Percentiles rank a stretch among this genome's conserved stretches.
Conservation (phyloP, 2,329 filamentous ascomycete species). For the Pseudogymnoascus sp. region DNA sequence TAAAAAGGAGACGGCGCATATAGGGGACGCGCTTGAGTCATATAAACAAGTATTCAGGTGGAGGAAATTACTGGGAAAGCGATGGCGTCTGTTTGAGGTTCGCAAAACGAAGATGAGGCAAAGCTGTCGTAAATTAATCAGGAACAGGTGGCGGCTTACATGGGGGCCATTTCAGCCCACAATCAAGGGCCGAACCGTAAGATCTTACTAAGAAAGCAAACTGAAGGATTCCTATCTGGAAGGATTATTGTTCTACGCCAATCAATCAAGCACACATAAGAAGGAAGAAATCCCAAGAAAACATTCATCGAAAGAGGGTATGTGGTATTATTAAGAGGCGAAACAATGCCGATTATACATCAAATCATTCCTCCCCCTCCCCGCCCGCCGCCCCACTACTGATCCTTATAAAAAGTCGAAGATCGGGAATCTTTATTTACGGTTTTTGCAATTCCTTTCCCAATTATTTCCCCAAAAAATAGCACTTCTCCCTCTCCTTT, state of each 20-base stretch:
- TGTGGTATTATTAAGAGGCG: conserved; percentile 9
- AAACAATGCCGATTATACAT: conserved; percentile 10
- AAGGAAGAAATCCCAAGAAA: neutral
- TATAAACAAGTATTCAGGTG: too few species aligned
- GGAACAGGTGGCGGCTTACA: too few species aligned
- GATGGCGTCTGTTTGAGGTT: neutral
- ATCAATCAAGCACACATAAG: neutral
- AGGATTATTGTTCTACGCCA: neutral
- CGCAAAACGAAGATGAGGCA: neutral
- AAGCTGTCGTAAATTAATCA: too few species aligned
- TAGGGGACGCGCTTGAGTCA: neutral
- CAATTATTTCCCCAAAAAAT: neutral
- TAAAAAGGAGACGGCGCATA: neutral
- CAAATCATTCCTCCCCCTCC: neutral
- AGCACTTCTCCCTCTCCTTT: neutral
- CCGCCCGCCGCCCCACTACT: neutral
- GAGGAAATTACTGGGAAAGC: neutral
- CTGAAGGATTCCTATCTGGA: too few species aligned
- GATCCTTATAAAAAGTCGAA: neutral
- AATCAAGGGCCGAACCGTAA: too few species aligned
- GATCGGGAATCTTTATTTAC: conserved; percentile 9
- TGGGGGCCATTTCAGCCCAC: too few species aligned
- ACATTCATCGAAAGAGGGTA: neutral
- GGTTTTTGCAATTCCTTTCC: neutral
- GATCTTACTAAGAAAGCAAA: neutral